phyloP scores from a whole-genome alignment of 768 basidiomycete species.

The Termitomyces sp. region DNA sequence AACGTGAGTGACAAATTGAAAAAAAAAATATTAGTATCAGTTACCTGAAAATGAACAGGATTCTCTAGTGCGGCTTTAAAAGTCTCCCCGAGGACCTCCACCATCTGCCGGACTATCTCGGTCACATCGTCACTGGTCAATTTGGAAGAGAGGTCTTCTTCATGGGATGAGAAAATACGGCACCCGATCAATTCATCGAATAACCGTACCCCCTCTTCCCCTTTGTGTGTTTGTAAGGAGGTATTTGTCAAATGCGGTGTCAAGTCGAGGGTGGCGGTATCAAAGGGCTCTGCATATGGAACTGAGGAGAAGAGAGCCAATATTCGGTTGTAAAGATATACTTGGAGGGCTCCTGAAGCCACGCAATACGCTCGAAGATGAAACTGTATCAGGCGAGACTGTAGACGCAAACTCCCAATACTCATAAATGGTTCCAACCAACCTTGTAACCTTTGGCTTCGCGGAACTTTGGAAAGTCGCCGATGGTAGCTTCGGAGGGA shows the following conservation, averaged over 20 bases:
- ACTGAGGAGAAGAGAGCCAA: slow-evolving; percentile 84
- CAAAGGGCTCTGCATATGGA: slow-evolving; percentile 52
- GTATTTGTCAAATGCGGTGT: slow-evolving; percentile 88
- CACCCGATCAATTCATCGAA: slow-evolving; percentile 76
- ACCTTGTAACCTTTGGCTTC: slow-evolving; percentile 56
- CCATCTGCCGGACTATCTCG: slow-evolving; percentile 57
- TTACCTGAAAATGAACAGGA: slow-evolving; percentile 81
- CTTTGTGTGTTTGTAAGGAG: slow-evolving; percentile 65
- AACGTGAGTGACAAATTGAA: slow-evolving; percentile 1
- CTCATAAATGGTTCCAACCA: slow-evolving; percentile 10
- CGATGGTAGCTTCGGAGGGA: slow-evolving; percentile 40
- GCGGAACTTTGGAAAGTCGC: slow-evolving; percentile 15
- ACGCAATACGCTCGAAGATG: slow-evolving; percentile 90
- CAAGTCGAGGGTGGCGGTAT: slow-evolving; percentile 43
- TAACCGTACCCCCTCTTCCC: slow-evolving; percentile 70
- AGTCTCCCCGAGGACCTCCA: slow-evolving; percentile 65
- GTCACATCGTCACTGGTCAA: slow-evolving; percentile 29
- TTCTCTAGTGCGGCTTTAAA: slow-evolving; percentile 83
- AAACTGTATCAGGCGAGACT: slow-evolving; percentile 51
- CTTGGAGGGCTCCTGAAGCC: slow-evolving; percentile 65
- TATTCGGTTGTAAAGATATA: slow-evolving; percentile 79
- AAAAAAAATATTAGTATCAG: slow-evolving; percentile 8
- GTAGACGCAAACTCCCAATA: background rate
- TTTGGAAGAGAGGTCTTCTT: slow-evolving; percentile 1
- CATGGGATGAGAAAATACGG: slow-evolving; percentile 35